A percentile compares a stretch with the other conserved stretches of the same genome.
These are phyloP conservation scores for Geotrichum ghanense DNA, from an alignment of 805 yeast species.

Conservation along the genomic window DNA sequence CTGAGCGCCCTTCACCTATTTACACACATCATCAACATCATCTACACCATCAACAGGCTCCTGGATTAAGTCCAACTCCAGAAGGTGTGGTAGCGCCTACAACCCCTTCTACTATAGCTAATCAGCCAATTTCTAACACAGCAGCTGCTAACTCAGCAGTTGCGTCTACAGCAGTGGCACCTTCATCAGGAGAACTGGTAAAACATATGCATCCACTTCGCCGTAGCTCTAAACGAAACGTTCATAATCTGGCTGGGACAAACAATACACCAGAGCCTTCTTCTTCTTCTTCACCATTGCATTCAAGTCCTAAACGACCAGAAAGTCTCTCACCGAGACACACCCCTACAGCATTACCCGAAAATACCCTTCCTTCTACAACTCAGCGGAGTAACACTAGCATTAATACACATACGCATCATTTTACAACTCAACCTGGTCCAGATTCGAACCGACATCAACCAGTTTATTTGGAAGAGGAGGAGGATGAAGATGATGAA, in stretches of 20 bases:
- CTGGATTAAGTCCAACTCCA: background rate
- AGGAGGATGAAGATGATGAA: conserved; percentile 15
- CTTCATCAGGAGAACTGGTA: background rate
- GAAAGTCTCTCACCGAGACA: too few relatives aligned
- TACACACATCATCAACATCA: background rate
- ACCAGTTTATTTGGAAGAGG: conserved; percentile 3
- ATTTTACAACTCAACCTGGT: background rate
- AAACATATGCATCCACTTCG: background rate
- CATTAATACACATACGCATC: conserved; percentile 1
- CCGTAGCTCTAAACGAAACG: background rate
- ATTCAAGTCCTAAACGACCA: too few relatives aligned
- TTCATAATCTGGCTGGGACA: background rate
- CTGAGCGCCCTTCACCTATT: background rate
- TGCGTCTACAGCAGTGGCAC: background rate
- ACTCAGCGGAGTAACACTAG: background rate
- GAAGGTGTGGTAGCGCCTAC: background rate
- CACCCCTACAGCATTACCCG: conserved; percentile 1
- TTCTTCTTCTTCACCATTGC: too few relatives aligned
- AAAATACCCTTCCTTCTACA: background rate
- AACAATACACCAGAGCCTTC: conserved; percentile 4
- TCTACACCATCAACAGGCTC: background rate
- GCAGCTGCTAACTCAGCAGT: too few relatives aligned
- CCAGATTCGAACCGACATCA: background rate
- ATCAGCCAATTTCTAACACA: too few relatives aligned
- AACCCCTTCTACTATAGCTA: background rate